Conservation (phyloP, 495 filamentous ascomycete genomes). For the Aspergillus bridgeri region DNA sequence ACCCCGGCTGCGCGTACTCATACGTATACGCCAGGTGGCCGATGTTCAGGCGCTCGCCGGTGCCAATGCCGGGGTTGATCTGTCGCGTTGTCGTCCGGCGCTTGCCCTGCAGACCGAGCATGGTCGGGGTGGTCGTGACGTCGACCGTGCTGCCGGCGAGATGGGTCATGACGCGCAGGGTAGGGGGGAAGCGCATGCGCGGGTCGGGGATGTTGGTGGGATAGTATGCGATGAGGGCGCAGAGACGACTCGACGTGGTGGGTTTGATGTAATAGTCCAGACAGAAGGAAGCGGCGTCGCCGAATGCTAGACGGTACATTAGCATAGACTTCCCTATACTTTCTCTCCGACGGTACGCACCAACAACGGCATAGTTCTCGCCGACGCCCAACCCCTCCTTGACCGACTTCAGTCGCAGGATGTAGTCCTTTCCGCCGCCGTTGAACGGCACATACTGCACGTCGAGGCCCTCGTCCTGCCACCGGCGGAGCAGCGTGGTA, state of each 20-base stretch:
- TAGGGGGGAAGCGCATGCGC: conserved; percentile 43
- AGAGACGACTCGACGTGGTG: conserved; percentile 36
- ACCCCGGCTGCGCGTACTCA: conserved; percentile 47
- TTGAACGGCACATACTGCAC: conserved; percentile 59
- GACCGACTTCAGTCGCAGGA: conserved; percentile 39
- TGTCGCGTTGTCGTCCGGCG: conserved; percentile 42
- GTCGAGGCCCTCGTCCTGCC: conserved; percentile 66
- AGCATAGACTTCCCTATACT: neutral
- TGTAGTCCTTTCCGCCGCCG: conserved; percentile 52
- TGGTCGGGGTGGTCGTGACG: conserved; percentile 42
- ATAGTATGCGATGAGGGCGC: conserved; percentile 60
- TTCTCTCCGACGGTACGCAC: conserved; percentile 23
- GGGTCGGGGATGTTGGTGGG: conserved; percentile 52
- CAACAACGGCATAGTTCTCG: conserved; percentile 49
- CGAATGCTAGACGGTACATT: conserved; percentile 43
- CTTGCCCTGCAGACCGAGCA: conserved; percentile 65
- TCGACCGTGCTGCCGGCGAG: conserved; percentile 49
- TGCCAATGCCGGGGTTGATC: conserved; percentile 52
- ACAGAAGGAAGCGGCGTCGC: conserved; percentile 55
- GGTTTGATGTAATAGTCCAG: conserved; percentile 54
- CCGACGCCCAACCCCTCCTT: conserved; percentile 46
- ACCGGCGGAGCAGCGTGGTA: conserved; percentile 48
- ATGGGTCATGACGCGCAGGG: conserved; percentile 51
- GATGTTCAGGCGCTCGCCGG: conserved; percentile 43
- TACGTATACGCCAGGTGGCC: conserved; percentile 48